Evolutionary conservation across 805 yeast genomes (phyloP).

Genomic region (Candida namnaoensis): DNA sequence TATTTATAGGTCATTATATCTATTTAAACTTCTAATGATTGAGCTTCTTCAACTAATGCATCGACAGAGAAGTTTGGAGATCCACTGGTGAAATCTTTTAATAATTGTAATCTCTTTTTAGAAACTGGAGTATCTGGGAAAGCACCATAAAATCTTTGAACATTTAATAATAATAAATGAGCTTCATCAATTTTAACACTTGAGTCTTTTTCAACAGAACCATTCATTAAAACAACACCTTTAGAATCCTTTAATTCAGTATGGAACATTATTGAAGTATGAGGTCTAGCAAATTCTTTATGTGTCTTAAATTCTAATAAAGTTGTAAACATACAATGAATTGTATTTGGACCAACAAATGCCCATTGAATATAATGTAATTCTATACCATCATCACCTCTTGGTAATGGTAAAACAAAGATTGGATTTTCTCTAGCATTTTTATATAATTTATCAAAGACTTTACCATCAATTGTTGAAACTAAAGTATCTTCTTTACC

Average conservation of each 20-base stretch:
- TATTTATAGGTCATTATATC: too few species aligned
- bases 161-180: constrained; percentile 62
- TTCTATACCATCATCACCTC: constrained; percentile 50
- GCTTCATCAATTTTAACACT: constrained; percentile 66
- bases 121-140: constrained; percentile 32
- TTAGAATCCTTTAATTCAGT: constrained; percentile 58
- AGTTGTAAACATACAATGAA: constrained; percentile 86
- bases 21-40: constrained; percentile 46
- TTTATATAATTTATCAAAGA: constrained; percentile 54
- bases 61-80: constrained; percentile 58
- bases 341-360: constrained; percentile 73
- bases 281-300: constrained; percentile 89
- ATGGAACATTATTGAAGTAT: constrained; percentile 85
- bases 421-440: constrained; percentile 70
- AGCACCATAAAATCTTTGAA: constrained; percentile 82
- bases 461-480: constrained; percentile 50
- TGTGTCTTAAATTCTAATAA: constrained; percentile 88
- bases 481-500: constrained; percentile 48
- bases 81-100: constrained; percentile 66
- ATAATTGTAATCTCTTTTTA: constrained; percentile 43
- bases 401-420: constrained; percentile 87
- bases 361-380: constrained; percentile 93
- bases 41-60: constrained; percentile 59
- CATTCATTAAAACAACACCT: constrained; percentile 75
- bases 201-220: constrained; percentile 66